Evolutionary conservation across 345 rosid genomes (phyloP), one percentile per base, ranked within the genome.

Genomic region (Reutealis trisperma): DNA sequence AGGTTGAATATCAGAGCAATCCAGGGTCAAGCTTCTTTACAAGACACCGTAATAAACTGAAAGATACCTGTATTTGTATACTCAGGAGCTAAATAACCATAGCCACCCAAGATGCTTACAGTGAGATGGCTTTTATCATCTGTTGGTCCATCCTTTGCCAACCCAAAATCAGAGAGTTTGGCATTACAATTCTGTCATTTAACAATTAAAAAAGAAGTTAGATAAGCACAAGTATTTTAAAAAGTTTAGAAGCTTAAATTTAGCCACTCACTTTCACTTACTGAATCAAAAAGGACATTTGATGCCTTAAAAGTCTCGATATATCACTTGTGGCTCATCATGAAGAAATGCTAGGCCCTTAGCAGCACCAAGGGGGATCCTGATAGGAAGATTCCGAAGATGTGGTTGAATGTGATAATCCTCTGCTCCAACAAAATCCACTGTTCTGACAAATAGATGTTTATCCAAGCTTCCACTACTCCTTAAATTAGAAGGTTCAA

Each of bases 111-210:
- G 65, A 80, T 64, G 22, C 83, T 80, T 34, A 79, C 74, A n/a
- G 76, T 70, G 11, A 80, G 70, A 57, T 80, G 72, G 72, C 76
- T 75, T 58, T 75, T 45, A 54, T 72, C 76, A 32, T 64, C 83
- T n/a, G 47, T 52, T 63, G 83, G 83, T 11, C 83, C 83, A 58
- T 80, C 83, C 74, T 75, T 80, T 37, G 83, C 83, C 75, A 80
- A 64, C 67, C 83, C 83, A 49, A 80, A 80, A 74, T 73, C 79
- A 14, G 73, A 75, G 51, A 80, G 79, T 59, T 80, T 80, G 14
- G 83, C 83, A 57, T 71, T 71, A 58, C 41, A 80, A 45, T 34
- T 75, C 83, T 80, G 79, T 19, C 27, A 61, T 63, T 32, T 9
- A 4, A 52, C 57, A 52, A 52, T 25, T 8, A 1, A 14, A 13